A percentile compares a stretch with the other conserved stretches of the same genome.
Evolutionary conservation across 441 rosid genomes (phyloP).

Genomic region (Gossypium schwendimanii): DNA sequence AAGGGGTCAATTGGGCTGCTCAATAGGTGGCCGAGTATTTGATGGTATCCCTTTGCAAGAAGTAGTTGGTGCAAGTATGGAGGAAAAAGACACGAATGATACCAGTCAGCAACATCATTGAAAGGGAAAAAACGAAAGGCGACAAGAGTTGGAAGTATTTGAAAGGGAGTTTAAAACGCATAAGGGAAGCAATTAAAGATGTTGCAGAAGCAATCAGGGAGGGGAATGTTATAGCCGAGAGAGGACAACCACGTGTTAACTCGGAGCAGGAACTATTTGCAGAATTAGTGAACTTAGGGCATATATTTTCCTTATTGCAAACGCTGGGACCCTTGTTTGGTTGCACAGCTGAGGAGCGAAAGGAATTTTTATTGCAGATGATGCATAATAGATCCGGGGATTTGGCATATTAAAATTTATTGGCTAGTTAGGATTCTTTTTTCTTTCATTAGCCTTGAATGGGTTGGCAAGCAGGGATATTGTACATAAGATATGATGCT

Average conservation of each 20-base stretch:
- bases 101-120: constrained; percentile 13
- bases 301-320: constrained; percentile 20
- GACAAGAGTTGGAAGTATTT: background rate
- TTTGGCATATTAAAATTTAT: background rate
- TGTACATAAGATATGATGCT: too few species aligned
- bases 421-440: background rate
- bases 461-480: background rate
- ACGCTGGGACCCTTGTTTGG: constrained; percentile 1
- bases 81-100: constrained; percentile 17
- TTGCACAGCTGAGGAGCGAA: constrained; percentile 13
- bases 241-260: constrained; percentile 21
- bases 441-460: background rate
- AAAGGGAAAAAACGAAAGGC: constrained; percentile 22
- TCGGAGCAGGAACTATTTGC: constrained; percentile 24
- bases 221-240: constrained; percentile 21
- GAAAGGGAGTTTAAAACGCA: constrained; percentile 18
- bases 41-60: constrained; percentile 9
- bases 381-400: too few species aligned
- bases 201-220: constrained; percentile 25
- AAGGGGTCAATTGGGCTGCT: background rate
- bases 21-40: background rate
- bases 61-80: constrained; percentile 7
- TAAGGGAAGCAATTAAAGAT: constrained; percentile 20
- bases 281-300: constrained; percentile 22
- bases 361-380: constrained; percentile 16